Percentiles rank a stretch among this genome's conserved stretches.
phyloP scores from a whole-genome alignment of 2,329 filamentous ascomycete species.

The Hymenoscyphus scutula region DNA sequence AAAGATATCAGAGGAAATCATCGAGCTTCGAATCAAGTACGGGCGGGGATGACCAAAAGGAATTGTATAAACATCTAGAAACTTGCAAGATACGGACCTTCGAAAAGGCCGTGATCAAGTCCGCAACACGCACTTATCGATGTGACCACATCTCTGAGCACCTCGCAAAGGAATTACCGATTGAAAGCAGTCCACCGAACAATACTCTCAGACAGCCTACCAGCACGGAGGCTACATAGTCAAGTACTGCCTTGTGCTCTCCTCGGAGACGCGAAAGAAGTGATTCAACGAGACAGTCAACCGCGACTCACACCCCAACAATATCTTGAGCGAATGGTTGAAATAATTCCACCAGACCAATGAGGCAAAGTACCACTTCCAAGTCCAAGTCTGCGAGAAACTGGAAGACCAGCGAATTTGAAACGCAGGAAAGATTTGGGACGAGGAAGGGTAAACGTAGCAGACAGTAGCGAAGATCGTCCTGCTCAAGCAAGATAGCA shows the following conservation, averaged over 20 bases:
- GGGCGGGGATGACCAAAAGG: slow-evolving; percentile 38
- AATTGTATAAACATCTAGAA: slow-evolving; percentile 43
- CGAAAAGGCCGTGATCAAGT: slow-evolving; percentile 42
- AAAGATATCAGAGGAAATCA: slow-evolving; percentile 45
- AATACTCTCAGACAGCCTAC: slow-evolving; percentile 49
- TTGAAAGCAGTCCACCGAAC: slow-evolving; percentile 28
- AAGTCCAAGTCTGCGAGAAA: slow-evolving; percentile 47
- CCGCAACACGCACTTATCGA: slow-evolving; percentile 41
- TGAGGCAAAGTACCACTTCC: slow-evolving; percentile 44
- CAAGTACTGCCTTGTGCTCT: slow-evolving; percentile 47
- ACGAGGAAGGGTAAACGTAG: slow-evolving; percentile 46
- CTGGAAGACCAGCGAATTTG: slow-evolving; percentile 47
- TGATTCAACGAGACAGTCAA: slow-evolving; percentile 41
- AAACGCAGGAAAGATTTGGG: slow-evolving; percentile 44
- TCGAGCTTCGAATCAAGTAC: slow-evolving; percentile 41
- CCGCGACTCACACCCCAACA: slow-evolving; percentile 35
- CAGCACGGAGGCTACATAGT: slow-evolving; percentile 47
- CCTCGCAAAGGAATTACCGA: neutral
- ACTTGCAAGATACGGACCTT: slow-evolving; percentile 39
- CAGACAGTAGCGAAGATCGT: slow-evolving; percentile 44
- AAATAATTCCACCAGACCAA: slow-evolving; percentile 40
- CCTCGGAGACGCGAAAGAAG: slow-evolving; percentile 41
- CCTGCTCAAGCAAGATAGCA: slow-evolving; percentile 43
- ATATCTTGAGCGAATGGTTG: slow-evolving; percentile 42
- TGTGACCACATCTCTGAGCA: slow-evolving; percentile 6